Conservation (phyloP, 1,284 basidiomycete genomes). For the Cutaneotrichosporon dermatis region DNA sequence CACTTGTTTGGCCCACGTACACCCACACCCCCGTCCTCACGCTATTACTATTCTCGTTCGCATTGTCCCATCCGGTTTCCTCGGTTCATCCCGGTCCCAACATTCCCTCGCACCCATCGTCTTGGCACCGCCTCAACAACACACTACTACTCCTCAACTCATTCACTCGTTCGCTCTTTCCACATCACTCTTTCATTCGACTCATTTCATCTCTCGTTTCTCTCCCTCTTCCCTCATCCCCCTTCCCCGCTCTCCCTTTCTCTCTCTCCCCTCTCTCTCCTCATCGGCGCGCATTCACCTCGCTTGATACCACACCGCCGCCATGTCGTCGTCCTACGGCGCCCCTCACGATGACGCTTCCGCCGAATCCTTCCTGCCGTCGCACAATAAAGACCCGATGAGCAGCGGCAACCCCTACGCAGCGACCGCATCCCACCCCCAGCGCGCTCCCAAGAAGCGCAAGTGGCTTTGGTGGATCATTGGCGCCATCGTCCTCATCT, state of each 20-base stretch:
- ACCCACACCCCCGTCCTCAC: no score
- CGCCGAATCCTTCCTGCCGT: constrained; percentile 11
- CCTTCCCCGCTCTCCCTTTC: constrained; percentile 6
- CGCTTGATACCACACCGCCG: constrained; percentile 2
- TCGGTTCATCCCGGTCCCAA: not conserved
- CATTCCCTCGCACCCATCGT: not conserved
- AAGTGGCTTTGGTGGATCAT: constrained; percentile 41
- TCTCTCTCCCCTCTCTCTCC: not conserved
- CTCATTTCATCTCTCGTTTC: not conserved
- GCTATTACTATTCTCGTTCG: no score
- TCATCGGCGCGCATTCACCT: constrained; percentile 5
- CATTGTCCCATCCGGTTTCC: no score
- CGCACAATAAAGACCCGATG: constrained; percentile 41
- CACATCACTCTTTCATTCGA: not conserved
- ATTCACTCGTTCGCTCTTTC: not conserved
- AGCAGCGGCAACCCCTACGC: constrained; percentile 40
- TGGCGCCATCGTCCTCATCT: constrained; percentile 52
- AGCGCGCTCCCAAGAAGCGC: constrained; percentile 29
- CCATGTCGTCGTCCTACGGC: not conserved
- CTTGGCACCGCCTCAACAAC: not conserved
- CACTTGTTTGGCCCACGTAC: no score
- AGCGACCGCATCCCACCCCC: constrained; percentile 18
- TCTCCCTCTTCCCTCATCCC: constrained; percentile 1
- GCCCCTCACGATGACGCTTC: constrained; percentile 1
- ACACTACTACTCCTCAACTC: not conserved